These are phyloP conservation scores for Lichtheimia corymbifera DNA, from an alignment of 371 early-diverging fungal species.

Conservation along the genomic window DNA sequence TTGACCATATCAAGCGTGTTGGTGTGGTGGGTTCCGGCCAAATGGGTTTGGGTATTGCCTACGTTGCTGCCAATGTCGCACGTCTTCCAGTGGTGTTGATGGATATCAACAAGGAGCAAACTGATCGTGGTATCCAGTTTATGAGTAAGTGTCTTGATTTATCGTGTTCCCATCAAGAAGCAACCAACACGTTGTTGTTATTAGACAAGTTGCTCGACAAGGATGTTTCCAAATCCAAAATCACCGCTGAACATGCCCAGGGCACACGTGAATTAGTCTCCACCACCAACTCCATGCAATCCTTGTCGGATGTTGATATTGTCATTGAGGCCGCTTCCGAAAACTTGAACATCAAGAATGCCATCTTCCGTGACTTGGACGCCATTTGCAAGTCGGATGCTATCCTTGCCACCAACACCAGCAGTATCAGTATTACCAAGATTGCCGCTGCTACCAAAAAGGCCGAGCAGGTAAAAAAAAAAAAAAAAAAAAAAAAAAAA, in stretches of 20 bases:
- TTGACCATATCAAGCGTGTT: conserved; percentile 55
- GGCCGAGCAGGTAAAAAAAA: conserved; percentile 79
- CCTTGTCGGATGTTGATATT: conserved; percentile 73
- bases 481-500: no score
- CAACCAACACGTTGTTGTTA: conserved; percentile 2
- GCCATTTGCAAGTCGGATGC: conserved; percentile 66
- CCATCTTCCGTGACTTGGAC: conserved; percentile 81
- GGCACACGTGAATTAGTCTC: conserved; percentile 67
- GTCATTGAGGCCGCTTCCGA: conserved; percentile 97
- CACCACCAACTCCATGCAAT: conserved; percentile 59
- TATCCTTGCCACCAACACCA: conserved; percentile 96
- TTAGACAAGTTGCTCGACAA: conserved; percentile 84
- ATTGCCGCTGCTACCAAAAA: conserved; percentile 87
- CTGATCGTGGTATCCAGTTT: conserved; percentile 81
- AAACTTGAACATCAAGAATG: conserved; percentile 83
- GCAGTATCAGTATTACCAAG: conserved; percentile 64
- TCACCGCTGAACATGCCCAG: conserved; percentile 78
- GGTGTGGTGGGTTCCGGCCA: conserved; percentile 86
- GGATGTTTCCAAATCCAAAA: conserved; percentile 86
- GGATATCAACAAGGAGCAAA: conserved; percentile 82
- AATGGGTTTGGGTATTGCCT: conserved; percentile 95
- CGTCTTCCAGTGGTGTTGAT: conserved; percentile 78
- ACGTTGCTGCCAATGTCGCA: conserved; percentile 89
- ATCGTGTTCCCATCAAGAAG: not conserved
- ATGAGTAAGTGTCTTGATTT: conserved; percentile 58